These are phyloP conservation scores for Pleurotus salmoneostramineus DNA, from an alignment of 768 basidiomycete genomes.

Conservation along the genomic window DNA sequence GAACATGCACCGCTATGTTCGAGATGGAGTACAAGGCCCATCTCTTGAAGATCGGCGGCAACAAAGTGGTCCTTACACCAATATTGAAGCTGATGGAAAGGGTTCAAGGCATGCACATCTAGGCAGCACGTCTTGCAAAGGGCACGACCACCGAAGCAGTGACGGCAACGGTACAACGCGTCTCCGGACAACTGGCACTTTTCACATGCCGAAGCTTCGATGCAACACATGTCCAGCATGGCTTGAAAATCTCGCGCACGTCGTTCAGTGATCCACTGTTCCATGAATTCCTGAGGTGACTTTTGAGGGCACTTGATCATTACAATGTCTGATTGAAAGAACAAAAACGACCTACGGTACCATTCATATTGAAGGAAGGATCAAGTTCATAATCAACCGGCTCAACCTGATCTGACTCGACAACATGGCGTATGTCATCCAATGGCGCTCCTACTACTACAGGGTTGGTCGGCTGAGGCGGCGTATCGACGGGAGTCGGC, in stretches of 20 bases:
- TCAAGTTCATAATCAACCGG: no score
- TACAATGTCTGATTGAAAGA: no score
- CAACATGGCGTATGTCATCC: no score
- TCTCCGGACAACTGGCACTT: not conserved
- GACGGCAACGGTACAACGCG: not conserved
- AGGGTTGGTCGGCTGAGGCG: no score
- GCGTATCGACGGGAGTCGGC: no score
- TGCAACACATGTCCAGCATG: not conserved
- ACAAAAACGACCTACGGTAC: no score
- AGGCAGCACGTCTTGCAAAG: conserved; percentile 2
- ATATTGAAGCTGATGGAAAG: conserved; percentile 3
- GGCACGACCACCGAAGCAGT: not conserved
- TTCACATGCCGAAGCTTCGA: not conserved
- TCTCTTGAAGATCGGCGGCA: conserved; percentile 9
- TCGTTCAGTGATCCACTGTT: no score
- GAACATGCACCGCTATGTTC: conserved; percentile 8
- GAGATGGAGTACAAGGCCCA: conserved; percentile 11
- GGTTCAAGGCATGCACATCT: not conserved
- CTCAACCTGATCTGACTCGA: no score
- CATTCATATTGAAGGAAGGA: no score
- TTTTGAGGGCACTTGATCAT: no score
- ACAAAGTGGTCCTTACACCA: conserved; percentile 4
- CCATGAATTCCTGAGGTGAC: no score
- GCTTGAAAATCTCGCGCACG: not conserved
- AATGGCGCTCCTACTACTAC: no score